Evolutionary conservation across 345 rosid species (phyloP).

Genomic region (Triadica sebifera): DNA sequence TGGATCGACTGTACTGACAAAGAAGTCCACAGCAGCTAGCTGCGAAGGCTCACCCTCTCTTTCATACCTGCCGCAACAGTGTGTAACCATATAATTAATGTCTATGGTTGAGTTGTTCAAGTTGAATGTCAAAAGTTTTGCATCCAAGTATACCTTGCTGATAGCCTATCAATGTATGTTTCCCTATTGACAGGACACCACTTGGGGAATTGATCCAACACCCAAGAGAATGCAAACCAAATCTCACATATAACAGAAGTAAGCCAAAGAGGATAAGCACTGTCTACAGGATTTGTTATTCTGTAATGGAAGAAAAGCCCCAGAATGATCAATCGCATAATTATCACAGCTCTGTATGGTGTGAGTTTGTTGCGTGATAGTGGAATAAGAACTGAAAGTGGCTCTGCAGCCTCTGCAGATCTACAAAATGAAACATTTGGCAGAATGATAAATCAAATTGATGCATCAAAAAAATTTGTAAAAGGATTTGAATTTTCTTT

Average conservation of each 20-base stretch:
- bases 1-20: conserved; percentile 98
- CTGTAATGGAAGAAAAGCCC: conserved; percentile 93
- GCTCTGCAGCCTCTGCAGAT: conserved; percentile 53
- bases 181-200: conserved; percentile 82
- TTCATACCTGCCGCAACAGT: conserved; percentile 55
- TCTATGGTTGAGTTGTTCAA: background rate
- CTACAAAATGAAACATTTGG: conserved; percentile 24
- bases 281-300: conserved; percentile 85
- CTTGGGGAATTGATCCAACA: conserved; percentile 98
- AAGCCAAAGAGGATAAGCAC: conserved; percentile 80
- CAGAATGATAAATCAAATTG: background rate
- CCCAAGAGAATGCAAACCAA: conserved; percentile 99
- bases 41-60: conserved; percentile 81
- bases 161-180: conserved; percentile 63
- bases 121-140: background rate
- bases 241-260: conserved; percentile 98
- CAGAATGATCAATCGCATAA: conserved; percentile 73
- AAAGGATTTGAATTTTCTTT: background rate
- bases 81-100: conserved; percentile 1
- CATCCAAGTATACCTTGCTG: conserved; percentile 62
- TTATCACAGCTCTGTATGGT: conserved; percentile 74
- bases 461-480: background rate
- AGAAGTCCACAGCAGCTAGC: conserved; percentile 94
- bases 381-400: conserved; percentile 69
- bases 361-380: conserved; percentile 60